Base-by-base conservation (phyloP, 495 filamentous ascomycete genomes). In the Penicillium cinerascens region DNA sequence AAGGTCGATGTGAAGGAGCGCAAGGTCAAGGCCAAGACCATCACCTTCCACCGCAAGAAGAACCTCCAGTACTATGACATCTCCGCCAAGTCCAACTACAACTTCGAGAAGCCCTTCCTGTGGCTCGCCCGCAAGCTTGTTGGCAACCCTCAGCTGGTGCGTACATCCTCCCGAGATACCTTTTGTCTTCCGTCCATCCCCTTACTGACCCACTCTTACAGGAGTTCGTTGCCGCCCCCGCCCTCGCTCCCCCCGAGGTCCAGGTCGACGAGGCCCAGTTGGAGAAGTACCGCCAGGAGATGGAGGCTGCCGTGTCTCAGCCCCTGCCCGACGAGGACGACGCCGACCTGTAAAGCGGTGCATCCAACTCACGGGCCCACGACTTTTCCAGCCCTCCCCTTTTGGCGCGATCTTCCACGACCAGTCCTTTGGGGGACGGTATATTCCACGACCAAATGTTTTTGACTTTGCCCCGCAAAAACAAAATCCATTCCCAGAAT, bases 21-120 rank as follows among this genome's bases (percentile, higher is more conserved):
- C 73, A 99, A 99, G 79, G 95, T 99, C 66, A 99, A 99, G 84
- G 95, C 95, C 62, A 99, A 99, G 89, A 95, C 93, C 65, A 99
- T 99, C 80, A 99, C 95, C 57, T 99, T 99, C 89, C 95, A 99
- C 82, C 92, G 95, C 70, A 99, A 99, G 86, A 99, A 99, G 87
- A 97, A 97, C 79, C 85, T 99, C 16, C 95, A 99, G 75, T 99
- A 99, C 85, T 99, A 99, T 82, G 95, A 99, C 58, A 99, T 99
- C 71, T 96, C 90, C 42, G 95, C 95, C 72, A 99, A 99, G 83
- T 96, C 91, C 62, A 99, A 99, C 80, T 99, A 99, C 81, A 99
- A 99, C 87, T 99, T 99, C 79, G 95, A 99, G 87, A 99, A 99
- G 85, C 95, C 95, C 54, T 99, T 99, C 88, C 85, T 99, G 55